Evolutionary conservation across 208 protist species (phyloP), one percentile per base, ranked within the genome.

Genomic region (Acanthamoeba royreba): DNA sequence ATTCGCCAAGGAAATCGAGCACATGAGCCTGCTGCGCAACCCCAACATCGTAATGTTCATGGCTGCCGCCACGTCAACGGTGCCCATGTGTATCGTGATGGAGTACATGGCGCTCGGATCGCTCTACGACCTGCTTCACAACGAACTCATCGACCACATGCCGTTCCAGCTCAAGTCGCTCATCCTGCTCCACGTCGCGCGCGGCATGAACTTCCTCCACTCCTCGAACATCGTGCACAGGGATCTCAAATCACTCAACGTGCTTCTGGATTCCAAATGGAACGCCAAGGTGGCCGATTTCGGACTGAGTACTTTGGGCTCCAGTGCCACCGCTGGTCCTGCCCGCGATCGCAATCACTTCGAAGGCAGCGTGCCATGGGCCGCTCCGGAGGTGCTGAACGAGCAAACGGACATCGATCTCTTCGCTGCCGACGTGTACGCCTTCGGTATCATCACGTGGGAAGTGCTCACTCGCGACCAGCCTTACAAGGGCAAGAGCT

Each of bases 1-100:
- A n/a, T 85, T 85, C 91, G 94, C 93, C 38, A 90, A 93, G 85
- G 61, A 91, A n/a, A 91, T 52, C 92, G 40, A 52, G 93, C 4
- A 88, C 92, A 72, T 90, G 79, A 86, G 63, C 63, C 63, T 74
- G 13, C 58, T 86, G 42, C 40, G 74, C 40, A 46, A 86, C 40
- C 74, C 74, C 74, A 46, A 86, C 45, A 55, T 86, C n/a, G 40
- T 86, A 8, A 46, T 86, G 77, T 86, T 86, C 77, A 86, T 86
- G 77, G 77, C 43, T 13, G 77, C 77, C 43, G 22, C n/a, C 77
- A 86, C 77, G 5, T 33, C 22, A 19, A 31, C 77, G 17, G 43
- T 33, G 8, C 40, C 25, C 43, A 47, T 86, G 43, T 58, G 40
- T 31, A 86, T 86, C 77, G 77, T 86, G 15, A 86, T 55, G 40